These are phyloP conservation scores for Chenopodium suecicum DNA, from an alignment of 148 eudicot species.

Conservation along the genomic window DNA sequence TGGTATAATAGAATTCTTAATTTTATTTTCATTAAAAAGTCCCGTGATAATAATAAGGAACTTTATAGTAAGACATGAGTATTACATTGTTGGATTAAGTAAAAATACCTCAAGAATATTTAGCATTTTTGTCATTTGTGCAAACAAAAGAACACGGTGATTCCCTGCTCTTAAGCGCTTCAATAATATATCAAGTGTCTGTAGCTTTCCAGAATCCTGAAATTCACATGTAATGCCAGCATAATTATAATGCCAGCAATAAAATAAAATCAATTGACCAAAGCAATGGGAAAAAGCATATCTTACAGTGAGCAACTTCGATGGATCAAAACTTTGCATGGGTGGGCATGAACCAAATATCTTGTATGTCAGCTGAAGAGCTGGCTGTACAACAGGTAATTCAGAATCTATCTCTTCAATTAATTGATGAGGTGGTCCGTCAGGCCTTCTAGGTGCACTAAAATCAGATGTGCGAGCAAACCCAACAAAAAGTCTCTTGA, in stretches of 20 bases:
- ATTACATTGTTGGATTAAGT: background rate
- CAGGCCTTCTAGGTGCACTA: slow-evolving; percentile 87
- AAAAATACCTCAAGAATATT: slow-evolving; percentile 88
- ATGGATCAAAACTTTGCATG: slow-evolving; percentile 91
- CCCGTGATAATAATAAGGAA: background rate
- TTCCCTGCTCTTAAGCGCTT: slow-evolving; percentile 93
- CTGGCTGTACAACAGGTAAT: slow-evolving; percentile 76
- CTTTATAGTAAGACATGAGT: background rate
- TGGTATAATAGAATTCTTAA: background rate
- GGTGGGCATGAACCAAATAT: slow-evolving; percentile 97
- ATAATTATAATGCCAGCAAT: slow-evolving; percentile 7
- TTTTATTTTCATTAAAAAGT: background rate
- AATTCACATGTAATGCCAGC: slow-evolving; percentile 24
- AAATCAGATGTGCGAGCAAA: slow-evolving; percentile 91
- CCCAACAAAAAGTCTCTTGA: slow-evolving; percentile 83
- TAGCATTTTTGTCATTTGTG: slow-evolving; percentile 98
- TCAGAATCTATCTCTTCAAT: slow-evolving; percentile 90
- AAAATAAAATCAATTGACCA: background rate
- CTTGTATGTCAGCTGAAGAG: slow-evolving; percentile 73
- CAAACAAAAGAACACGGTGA: slow-evolving; percentile 94
- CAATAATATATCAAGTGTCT: slow-evolving; percentile 88
- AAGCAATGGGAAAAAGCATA: slow-evolving; percentile 7
- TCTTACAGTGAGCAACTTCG: slow-evolving; percentile 90
- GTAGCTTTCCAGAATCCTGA: slow-evolving; percentile 98
- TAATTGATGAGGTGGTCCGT: slow-evolving; percentile 59